phyloP scores from a whole-genome alignment of 805 yeast genomes.

The Candida piceae region DNA sequence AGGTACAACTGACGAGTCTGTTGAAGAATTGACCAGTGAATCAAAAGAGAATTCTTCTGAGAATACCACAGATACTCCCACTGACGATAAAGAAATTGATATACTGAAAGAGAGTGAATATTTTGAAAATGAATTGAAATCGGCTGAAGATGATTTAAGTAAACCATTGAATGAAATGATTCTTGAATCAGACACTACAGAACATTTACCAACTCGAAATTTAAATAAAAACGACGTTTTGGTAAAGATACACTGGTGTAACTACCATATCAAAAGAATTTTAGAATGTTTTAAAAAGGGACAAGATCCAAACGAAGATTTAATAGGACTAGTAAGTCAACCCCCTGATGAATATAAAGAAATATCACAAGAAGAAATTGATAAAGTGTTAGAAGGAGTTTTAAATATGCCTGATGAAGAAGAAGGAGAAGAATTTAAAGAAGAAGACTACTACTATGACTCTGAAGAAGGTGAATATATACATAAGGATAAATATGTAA shows the following conservation, averaged over 20 bases:
- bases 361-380: conserved; percentile 17
- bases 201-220: neutral
- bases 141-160: conserved; percentile 8
- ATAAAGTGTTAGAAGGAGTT: conserved; percentile 15
- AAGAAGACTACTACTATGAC: conserved; percentile 18
- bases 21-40: neutral
- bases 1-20: neutral
- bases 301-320: conserved; percentile 21
- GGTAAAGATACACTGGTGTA: conserved; percentile 18
- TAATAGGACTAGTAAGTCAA: conserved; percentile 10
- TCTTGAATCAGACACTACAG: neutral
- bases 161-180: conserved; percentile 1
- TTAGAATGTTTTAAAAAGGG: conserved; percentile 16
- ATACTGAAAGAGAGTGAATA: conserved; percentile 4
- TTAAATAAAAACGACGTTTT: conserved; percentile 8
- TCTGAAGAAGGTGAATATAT: conserved; percentile 19
- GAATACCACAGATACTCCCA: neutral
- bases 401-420: conserved; percentile 6
- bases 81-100: conserved; percentile 5
- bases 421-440: conserved; percentile 11
- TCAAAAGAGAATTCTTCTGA: too few relatives aligned
- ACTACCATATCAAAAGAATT: conserved; percentile 18
- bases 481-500: conserved; percentile 7
- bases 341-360: conserved; percentile 10
- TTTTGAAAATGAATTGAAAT: conserved; percentile 4